phyloP scores from a whole-genome alignment of 192 early-diverging fungal species.

The Physocladia obscura region DNA sequence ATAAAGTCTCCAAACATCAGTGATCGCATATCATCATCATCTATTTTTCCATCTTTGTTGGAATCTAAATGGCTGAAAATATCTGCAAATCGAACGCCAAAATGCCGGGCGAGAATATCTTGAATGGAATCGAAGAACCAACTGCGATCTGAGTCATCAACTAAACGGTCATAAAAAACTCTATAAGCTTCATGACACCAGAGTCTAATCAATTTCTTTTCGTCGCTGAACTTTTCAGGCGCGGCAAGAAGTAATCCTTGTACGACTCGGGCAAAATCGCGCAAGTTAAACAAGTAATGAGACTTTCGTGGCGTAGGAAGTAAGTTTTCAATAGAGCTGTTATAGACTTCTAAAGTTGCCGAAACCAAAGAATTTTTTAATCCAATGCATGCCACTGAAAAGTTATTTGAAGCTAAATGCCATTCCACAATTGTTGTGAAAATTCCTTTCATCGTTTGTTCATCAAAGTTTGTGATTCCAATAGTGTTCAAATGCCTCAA shows the following conservation, averaged over 20 bases:
- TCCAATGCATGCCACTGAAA: constrained; percentile 29
- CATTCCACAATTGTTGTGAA: constrained; percentile 60
- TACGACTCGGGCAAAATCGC: constrained; percentile 57
- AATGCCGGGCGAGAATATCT: constrained; percentile 46
- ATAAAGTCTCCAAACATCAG: constrained; percentile 64
- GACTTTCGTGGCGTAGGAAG: constrained; percentile 61
- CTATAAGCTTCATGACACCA: constrained; percentile 60
- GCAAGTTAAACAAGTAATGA: constrained; percentile 61
- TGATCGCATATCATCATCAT: constrained; percentile 59
- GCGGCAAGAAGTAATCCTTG: constrained; percentile 56
- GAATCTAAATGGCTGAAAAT: constrained; percentile 50
- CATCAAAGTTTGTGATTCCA: constrained; percentile 54
- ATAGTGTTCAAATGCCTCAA: constrained; percentile 59
- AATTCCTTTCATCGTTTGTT: constrained; percentile 54
- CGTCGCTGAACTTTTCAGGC: constrained; percentile 48
- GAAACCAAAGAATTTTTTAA: constrained; percentile 43
- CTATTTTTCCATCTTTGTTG: constrained; percentile 56
- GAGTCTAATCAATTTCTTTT: constrained; percentile 50
- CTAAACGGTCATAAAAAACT: constrained; percentile 60
- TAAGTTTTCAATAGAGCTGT: constrained; percentile 50
- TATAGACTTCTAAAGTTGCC: constrained; percentile 54
- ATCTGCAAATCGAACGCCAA: constrained; percentile 47
- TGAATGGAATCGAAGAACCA: constrained; percentile 55
- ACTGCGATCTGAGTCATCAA: constrained; percentile 54
- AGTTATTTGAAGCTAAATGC: constrained; percentile 50